Percentiles rank a stretch among this genome's conserved stretches.
Evolutionary conservation across 2,329 filamentous ascomycete species (phyloP).

Genomic region (Aspergillus sp.): DNA sequence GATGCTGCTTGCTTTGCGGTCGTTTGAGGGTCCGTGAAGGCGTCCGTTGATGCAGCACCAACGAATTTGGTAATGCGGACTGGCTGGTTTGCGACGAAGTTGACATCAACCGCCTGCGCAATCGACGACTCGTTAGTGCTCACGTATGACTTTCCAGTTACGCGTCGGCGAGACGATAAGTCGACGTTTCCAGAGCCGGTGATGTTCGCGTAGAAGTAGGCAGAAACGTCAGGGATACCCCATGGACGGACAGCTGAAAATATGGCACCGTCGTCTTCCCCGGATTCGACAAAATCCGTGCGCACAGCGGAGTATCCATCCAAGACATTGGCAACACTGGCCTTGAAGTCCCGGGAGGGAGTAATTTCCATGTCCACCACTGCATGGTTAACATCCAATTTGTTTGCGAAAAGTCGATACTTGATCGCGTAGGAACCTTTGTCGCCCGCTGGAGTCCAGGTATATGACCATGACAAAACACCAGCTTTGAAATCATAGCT

Average conservation of each 20-base stretch:
- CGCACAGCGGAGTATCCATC: constrained; percentile 69
- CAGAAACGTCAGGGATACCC: constrained; percentile 63
- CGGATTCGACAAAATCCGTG: constrained; percentile 59
- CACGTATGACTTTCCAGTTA: constrained; percentile 50
- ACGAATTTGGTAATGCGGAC: constrained; percentile 65
- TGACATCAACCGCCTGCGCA: constrained; percentile 59
- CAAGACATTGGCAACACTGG: constrained; percentile 64
- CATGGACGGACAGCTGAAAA: constrained; percentile 65
- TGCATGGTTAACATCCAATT: constrained; percentile 61
- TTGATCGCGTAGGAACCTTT: constrained; percentile 55
- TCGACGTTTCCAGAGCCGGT: constrained; percentile 41
- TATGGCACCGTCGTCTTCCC: constrained; percentile 56
- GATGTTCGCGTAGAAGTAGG: constrained; percentile 54
- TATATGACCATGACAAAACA: constrained; percentile 63
- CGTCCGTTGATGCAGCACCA: constrained; percentile 67
- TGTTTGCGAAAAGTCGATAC: constrained; percentile 68
- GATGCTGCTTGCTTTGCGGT: constrained; percentile 57
- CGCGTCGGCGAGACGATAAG: constrained; percentile 42
- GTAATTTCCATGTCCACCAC: constrained; percentile 61
- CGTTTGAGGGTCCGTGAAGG: constrained; percentile 58
- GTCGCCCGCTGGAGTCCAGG: constrained; percentile 58
- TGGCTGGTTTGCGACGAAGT: constrained; percentile 53
- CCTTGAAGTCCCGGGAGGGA: constrained; percentile 53
- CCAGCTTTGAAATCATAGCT: constrained; percentile 64
- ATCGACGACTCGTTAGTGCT: constrained; percentile 63